Percentiles rank a stretch among this genome's conserved stretches.
Conservation (phyloP, 2,329 filamentous ascomycete genomes). For the Septoria petroselini region DNA sequence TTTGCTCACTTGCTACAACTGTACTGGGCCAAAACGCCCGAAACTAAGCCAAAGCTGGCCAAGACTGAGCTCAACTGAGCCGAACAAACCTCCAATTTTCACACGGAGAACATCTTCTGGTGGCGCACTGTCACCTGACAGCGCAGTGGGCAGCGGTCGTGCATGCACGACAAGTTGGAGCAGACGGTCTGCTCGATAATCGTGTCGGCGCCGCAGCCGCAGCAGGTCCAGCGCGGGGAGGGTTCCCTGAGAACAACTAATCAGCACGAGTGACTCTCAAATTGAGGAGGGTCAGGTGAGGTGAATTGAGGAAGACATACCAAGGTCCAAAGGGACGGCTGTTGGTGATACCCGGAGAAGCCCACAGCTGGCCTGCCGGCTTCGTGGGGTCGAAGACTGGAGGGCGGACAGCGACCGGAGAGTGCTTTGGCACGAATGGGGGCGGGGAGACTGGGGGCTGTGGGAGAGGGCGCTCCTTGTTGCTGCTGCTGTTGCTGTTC, state of each 20-base stretch:
- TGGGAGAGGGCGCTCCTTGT: neutral
- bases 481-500: neutral
- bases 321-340: constrained; percentile 20
- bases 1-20: too few species aligned
- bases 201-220: constrained; percentile 27
- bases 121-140: constrained; percentile 13
- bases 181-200: constrained; percentile 35
- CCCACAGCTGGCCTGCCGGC: constrained; percentile 21
- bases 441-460: neutral
- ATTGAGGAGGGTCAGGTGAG: too few species aligned
- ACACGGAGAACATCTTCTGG: constrained; percentile 1
- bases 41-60: too few species aligned
- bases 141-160: constrained; percentile 28
- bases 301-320: neutral
- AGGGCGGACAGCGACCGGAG: constrained; percentile 11
- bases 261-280: neutral
- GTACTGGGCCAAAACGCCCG: too few species aligned
- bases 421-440: neutral
- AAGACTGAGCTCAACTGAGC: too few species aligned
- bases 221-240: constrained; percentile 34
- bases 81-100: neutral
- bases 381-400: constrained; percentile 23
- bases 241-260: constrained; percentile 18
- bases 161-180: constrained; percentile 28
- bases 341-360: constrained; percentile 10